Percentiles rank a stretch among this genome's conserved stretches.
Conservation (phyloP, 148 eudicot genomes). For the Polygonum aviculare region DNA sequence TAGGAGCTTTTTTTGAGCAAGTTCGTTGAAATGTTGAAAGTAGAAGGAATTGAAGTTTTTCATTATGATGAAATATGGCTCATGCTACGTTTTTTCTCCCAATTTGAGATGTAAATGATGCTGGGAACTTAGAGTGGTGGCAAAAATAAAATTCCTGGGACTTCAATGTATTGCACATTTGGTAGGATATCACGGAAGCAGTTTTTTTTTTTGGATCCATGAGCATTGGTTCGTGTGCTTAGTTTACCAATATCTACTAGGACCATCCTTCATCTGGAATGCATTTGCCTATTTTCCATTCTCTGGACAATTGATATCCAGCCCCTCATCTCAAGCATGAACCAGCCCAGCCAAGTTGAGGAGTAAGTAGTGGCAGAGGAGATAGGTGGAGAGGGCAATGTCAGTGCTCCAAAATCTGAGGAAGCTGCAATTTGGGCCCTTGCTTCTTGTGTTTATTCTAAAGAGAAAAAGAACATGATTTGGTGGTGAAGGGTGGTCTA, state of each 20-base stretch:
- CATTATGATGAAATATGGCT: background rate
- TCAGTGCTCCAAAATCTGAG: background rate
- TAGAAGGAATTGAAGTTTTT: background rate
- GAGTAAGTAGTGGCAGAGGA: background rate
- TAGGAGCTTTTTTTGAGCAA: background rate
- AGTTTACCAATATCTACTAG: background rate
- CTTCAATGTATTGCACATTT: background rate
- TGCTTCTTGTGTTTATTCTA: background rate
- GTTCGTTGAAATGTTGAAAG: background rate
- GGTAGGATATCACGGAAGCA: background rate
- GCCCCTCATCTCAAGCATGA: background rate
- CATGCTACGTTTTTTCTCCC: background rate
- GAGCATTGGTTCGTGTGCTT: background rate
- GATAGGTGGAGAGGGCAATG: background rate
- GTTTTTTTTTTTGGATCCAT: background rate
- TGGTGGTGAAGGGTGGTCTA: background rate
- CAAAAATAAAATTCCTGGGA: background rate
- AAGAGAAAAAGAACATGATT: background rate
- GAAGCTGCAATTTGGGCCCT: background rate
- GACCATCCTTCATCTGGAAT: background rate
- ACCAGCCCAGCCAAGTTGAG: background rate
- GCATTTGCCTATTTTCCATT: background rate
- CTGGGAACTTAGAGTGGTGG: background rate
- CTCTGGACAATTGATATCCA: background rate
- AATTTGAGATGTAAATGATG: background rate